phyloP scores from a whole-genome alignment of 2,329 filamentous ascomycete genomes.

The Sclerotinia sclerotiorum region DNA sequence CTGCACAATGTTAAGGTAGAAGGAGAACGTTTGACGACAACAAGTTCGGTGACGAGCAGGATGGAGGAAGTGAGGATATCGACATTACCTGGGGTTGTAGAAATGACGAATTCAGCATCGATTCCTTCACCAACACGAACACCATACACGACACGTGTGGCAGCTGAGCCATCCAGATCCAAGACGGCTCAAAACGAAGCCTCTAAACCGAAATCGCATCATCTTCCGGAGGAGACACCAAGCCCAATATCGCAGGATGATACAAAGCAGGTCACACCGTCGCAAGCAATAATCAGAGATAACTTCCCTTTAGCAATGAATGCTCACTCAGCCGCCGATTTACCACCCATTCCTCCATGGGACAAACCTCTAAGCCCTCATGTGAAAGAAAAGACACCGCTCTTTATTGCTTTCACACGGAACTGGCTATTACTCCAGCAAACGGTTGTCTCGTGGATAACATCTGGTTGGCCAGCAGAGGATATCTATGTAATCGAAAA shows the following conservation, averaged over 20 bases:
- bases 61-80: background rate
- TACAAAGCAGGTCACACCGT: background rate
- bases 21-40: background rate
- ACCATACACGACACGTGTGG: background rate
- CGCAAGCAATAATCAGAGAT: constrained; percentile 22
- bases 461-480: constrained; percentile 55
- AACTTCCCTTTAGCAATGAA: constrained; percentile 34
- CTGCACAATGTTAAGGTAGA: background rate
- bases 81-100: too few species aligned
- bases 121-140: background rate
- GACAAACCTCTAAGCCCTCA: constrained; percentile 45
- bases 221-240: background rate
- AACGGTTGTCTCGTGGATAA: constrained; percentile 55
- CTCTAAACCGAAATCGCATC: background rate
- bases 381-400: constrained; percentile 47
- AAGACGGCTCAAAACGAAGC: background rate
- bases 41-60: background rate
- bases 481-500: constrained; percentile 60
- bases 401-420: constrained; percentile 58
- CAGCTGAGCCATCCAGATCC: background rate
- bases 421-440: constrained; percentile 55
- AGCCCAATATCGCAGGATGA: background rate
- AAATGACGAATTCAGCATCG: background rate
- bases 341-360: constrained; percentile 48
- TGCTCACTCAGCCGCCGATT: constrained; percentile 32